These are phyloP conservation scores for Arthromyces matolae DNA, from an alignment of 768 basidiomycete genomes.

Conservation along the genomic window DNA sequence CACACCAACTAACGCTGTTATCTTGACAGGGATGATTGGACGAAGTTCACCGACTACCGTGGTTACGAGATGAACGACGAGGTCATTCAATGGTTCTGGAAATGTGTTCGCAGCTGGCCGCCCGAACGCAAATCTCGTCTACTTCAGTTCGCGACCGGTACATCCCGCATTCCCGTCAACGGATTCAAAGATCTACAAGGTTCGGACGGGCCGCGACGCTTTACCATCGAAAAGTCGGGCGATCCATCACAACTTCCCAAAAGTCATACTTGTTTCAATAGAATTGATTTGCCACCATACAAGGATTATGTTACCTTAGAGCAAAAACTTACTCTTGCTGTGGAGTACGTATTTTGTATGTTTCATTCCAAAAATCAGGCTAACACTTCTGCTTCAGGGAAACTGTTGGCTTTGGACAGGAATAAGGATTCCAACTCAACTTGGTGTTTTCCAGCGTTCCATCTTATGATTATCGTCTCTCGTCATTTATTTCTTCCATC, in stretches of 20 bases:
- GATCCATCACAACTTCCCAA: conserved; percentile 96
- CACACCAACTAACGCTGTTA: neutral
- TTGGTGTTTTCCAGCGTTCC: too few species aligned
- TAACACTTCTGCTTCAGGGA: conserved; percentile 48
- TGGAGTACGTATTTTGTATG: conserved; percentile 63
- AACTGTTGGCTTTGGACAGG: conserved; percentile 92
- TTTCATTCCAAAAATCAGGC: conserved; percentile 7
- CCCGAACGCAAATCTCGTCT: conserved; percentile 96
- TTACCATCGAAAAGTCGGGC: conserved; percentile 98
- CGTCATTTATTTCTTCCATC: too few species aligned
- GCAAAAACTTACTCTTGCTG: conserved; percentile 90
- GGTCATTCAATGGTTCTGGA: conserved; percentile 99
- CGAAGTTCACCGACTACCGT: conserved; percentile 98
- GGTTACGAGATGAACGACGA: conserved; percentile 94
- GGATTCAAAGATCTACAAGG: conserved; percentile 99
- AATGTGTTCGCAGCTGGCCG: conserved; percentile 96
- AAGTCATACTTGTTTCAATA: conserved; percentile 94
- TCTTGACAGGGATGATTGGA: conserved; percentile 83
- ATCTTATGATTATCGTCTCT: too few species aligned
- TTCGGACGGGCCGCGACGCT: conserved; percentile 92
- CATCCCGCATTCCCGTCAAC: conserved; percentile 95
- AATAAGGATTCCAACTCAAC: too few species aligned
- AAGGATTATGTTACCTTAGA: conserved; percentile 93
- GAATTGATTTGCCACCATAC: conserved; percentile 97
- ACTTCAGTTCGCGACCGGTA: conserved; percentile 95